These are phyloP conservation scores for Glaciozyma martinii DNA, from an alignment of 768 basidiomycete genomes.

Conservation along the genomic window DNA sequence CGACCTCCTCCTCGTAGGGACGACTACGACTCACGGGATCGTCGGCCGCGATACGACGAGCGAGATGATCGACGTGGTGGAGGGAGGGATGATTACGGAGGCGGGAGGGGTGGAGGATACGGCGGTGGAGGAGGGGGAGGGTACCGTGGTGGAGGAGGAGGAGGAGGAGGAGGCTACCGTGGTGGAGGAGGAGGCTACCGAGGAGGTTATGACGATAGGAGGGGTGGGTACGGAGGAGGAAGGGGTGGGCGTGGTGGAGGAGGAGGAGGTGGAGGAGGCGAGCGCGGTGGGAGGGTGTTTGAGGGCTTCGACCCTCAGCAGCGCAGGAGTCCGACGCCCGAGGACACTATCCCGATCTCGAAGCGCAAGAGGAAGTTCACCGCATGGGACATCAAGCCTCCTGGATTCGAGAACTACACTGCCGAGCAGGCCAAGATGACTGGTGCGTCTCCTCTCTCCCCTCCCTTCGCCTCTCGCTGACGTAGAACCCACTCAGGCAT, in stretches of 20 bases:
- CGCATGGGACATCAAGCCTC: slow-evolving; percentile 93
- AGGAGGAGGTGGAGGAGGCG: slow-evolving; percentile 14
- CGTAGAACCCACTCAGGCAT: slow-evolving; percentile 50
- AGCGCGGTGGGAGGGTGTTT: slow-evolving; percentile 33
- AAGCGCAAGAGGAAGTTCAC: slow-evolving; percentile 82
- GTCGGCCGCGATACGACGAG: neutral
- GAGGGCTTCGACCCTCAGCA: slow-evolving; percentile 55
- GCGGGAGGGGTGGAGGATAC: slow-evolving; percentile 38
- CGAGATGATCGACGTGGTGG: neutral
- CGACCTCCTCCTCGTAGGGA: slow-evolving; percentile 8
- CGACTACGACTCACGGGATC: slow-evolving; percentile 11
- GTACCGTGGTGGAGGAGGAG: neutral
- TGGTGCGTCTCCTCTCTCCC: slow-evolving; percentile 47
- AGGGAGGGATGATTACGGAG: neutral
- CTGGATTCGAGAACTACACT: slow-evolving; percentile 87
- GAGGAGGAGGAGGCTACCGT: neutral
- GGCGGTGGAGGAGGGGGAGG: slow-evolving; percentile 16
- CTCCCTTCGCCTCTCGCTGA: neutral
- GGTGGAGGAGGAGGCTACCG: slow-evolving; percentile 2
- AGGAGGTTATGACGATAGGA: neutral
- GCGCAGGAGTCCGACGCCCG: slow-evolving; percentile 80
- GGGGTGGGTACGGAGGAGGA: neutral
- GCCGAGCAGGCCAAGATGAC: slow-evolving; percentile 98
- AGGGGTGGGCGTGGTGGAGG: slow-evolving; percentile 3
- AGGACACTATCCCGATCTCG: slow-evolving; percentile 66